Base-by-base conservation (phyloP, 805 yeast species). In the Wickerhamiella shivajii region DNA sequence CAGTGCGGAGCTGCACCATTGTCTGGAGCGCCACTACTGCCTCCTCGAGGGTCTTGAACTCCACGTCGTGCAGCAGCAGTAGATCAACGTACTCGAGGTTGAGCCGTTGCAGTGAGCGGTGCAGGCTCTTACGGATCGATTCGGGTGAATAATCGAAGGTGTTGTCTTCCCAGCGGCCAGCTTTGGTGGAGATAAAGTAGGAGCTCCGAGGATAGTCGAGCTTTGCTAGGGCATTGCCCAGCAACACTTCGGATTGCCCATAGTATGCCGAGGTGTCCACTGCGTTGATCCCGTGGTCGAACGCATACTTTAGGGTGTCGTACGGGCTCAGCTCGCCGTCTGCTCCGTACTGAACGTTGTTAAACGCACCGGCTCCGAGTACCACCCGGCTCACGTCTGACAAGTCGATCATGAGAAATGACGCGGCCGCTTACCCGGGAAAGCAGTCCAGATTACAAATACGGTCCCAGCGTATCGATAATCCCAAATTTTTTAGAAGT, bases 251-350 rank as follows among this genome's bases (percentile, higher is more conserved):
- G 4, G 93, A 78, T 0, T 81, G 81, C 0, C 96, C 96, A 51
- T 85, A 85, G 56, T 80, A 84, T 3, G 96, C 95, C 0, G 95
- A 79, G 0, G 96, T 83, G 50, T 85, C 96, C 23, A 85, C 61
- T 2, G 93, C 90, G 29, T 64, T 66, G 39, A 81, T 59, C 0
- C 95, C 95, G 17, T 61, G 49, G 14, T 60, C 55, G 45, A 85
- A 74, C 0, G 85, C 90, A 10, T 52, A 46, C 30, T 58, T 50
- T 14, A 85, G 44, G 31, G 85, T 66, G 0, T 68, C 71, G 8
- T 56, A 59, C 8, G 74, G 63, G 1, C 81, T 77, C 1, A 57
- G 46, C 22, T 61, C 60, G 1, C 93, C 93, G 45, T 78, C 67
- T 8, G 63, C 70, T 40, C 77, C 69, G 61, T 81, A 85, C 50